A percentile compares a stretch with the other conserved stretches of the same genome.
Evolutionary conservation across 495 filamentous ascomycete genomes (phyloP).

Genomic region (Hyaloscypha bicolor): DNA sequence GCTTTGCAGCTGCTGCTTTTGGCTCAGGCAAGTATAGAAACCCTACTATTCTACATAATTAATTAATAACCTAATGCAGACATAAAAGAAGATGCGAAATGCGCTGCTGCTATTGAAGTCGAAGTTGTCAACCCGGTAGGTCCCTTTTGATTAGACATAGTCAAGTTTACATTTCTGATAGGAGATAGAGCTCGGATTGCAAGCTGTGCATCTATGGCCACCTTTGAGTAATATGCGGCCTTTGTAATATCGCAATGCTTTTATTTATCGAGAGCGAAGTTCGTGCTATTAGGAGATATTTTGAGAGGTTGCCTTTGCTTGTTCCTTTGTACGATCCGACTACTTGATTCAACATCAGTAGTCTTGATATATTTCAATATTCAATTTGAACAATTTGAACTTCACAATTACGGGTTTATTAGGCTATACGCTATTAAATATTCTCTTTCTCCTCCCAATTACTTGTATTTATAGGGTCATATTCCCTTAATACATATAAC

Average conservation of each 20-base stretch:
- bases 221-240: background rate
- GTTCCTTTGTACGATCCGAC: background rate
- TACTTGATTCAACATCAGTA: background rate
- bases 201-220: background rate
- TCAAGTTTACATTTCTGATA: background rate
- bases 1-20: background rate
- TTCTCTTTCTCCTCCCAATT: too few species aligned
- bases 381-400: background rate
- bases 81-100: background rate
- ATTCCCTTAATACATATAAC: too few species aligned
- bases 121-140: background rate
- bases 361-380: background rate
- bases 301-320: background rate
- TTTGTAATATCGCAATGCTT: background rate
- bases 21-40: background rate
- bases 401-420: background rate
- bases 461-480: too few species aligned
- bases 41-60: constrained; percentile 1
- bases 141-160: background rate
- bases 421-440: background rate
- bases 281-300: background rate
- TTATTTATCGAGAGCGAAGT: background rate
- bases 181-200: background rate
- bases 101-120: constrained; percentile 2
- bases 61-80: constrained; percentile 1